Evolutionary conservation across 1,284 basidiomycete species (phyloP).

Genomic region (Cerioporus squamosus): DNA sequence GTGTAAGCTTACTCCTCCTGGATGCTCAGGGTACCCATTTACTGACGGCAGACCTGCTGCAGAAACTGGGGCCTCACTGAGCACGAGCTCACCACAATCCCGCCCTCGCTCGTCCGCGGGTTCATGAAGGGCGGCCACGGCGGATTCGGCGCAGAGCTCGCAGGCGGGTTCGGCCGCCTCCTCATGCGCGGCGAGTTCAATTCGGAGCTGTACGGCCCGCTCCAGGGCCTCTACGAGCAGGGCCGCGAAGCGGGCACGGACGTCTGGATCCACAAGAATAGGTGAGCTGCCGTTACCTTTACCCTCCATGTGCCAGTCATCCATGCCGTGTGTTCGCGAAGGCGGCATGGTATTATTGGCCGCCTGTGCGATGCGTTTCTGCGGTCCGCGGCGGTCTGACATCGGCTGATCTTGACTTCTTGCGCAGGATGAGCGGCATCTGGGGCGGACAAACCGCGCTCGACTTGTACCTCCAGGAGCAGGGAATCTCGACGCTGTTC

Average conservation of each 20-base stretch:
- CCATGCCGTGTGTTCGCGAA: constrained; percentile 1
- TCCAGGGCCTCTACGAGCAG: constrained; percentile 58
- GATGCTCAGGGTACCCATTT: background rate
- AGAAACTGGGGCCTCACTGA: constrained; percentile 76
- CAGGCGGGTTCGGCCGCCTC: constrained; percentile 57
- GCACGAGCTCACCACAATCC: constrained; percentile 62
- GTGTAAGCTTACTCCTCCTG: constrained; percentile 45
- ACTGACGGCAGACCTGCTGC: background rate
- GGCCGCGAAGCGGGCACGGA: constrained; percentile 61
- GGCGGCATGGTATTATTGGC: too few species aligned
- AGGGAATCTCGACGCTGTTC: constrained; percentile 64
- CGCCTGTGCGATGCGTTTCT: too few species aligned
- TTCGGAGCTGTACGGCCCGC: constrained; percentile 60
- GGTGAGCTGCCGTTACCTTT: constrained; percentile 43
- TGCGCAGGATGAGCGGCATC: constrained; percentile 63
- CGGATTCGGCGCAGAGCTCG: constrained; percentile 62
- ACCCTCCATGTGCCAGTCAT: too few species aligned
- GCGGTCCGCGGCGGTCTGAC: background rate
- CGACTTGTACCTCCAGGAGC: constrained; percentile 64
- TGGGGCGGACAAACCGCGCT: constrained; percentile 66
- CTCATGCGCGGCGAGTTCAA: constrained; percentile 65
- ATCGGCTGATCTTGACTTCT: background rate
- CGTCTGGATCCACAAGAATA: constrained; percentile 75
- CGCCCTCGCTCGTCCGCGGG: constrained; percentile 55
- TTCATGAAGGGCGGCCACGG: constrained; percentile 55